Percentiles rank a stretch among this genome's conserved stretches.
Evolutionary conservation across 192 early-diverging fungal genomes (phyloP).

Genomic region (Phlyctochytrium arcticum): DNA sequence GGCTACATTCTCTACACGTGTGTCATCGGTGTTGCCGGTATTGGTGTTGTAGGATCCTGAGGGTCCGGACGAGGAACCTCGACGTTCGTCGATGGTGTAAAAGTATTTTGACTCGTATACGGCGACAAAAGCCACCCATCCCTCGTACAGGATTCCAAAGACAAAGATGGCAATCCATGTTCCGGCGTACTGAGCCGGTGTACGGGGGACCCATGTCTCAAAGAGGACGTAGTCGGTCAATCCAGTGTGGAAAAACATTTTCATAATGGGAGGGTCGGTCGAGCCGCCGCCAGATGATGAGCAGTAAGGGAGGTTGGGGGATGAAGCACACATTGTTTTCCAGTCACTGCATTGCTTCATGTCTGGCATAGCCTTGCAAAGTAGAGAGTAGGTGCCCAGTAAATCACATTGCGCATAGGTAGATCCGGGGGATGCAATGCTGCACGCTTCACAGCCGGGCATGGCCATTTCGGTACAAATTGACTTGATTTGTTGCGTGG

Average conservation of each 20-base stretch:
- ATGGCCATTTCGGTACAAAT: constrained; percentile 46
- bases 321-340: constrained; percentile 42
- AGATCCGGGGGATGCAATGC: not conserved
- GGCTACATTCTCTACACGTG: not conserved
- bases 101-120: constrained; percentile 27
- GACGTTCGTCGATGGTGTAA: not conserved
- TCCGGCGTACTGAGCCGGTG: constrained; percentile 43
- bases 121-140: constrained; percentile 31
- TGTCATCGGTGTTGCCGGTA: not conserved
- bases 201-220: constrained; percentile 55
- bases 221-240: constrained; percentile 59
- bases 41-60: not conserved
- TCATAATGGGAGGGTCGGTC: constrained; percentile 47
- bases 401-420: constrained; percentile 51
- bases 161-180: constrained; percentile 52
- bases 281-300: constrained; percentile 3
- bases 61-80: not conserved
- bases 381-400: constrained; percentile 46
- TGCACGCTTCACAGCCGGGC: constrained; percentile 34
- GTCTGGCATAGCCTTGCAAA: constrained; percentile 62
- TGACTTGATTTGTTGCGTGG: constrained; percentile 42
- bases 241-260: constrained; percentile 63
- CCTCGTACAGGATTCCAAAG: constrained; percentile 47
- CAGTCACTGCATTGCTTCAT: constrained; percentile 55
- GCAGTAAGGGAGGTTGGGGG: constrained; percentile 7